Conservation (phyloP, 1,139 yeast genomes). For the Zhuliangozyma parablackwelliae region DNA sequence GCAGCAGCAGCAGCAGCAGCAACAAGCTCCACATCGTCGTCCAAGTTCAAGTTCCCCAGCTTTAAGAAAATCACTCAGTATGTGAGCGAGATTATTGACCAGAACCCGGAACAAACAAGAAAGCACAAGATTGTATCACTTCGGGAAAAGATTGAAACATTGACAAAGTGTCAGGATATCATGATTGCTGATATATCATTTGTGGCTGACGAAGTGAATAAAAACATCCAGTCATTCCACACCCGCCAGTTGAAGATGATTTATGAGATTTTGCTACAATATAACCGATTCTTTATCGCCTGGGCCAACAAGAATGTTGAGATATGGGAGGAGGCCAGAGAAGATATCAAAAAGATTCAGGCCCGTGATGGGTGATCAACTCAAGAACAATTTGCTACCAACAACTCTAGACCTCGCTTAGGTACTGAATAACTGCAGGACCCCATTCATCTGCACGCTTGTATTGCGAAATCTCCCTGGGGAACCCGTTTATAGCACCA, state of each 20-base stretch:
- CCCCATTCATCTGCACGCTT: constrained; percentile 40
- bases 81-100: constrained; percentile 65
- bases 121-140: constrained; percentile 52
- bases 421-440: constrained; percentile 30
- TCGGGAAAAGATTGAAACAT: constrained; percentile 46
- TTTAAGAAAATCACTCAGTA: constrained; percentile 55
- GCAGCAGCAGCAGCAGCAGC: constrained; percentile 1
- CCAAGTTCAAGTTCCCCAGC: constrained; percentile 23
- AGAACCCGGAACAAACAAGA: constrained; percentile 63
- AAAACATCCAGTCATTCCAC: constrained; percentile 50
- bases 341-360: constrained; percentile 29
- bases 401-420: too few species aligned
- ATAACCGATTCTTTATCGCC: constrained; percentile 54
- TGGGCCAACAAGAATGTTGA: constrained; percentile 73
- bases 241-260: constrained; percentile 44
- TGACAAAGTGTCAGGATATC: constrained; percentile 55
- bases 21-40: constrained; percentile 3
- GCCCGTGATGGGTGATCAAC: background rate
- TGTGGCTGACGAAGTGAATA: constrained; percentile 48
- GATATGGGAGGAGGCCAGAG: constrained; percentile 67
- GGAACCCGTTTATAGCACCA: constrained; percentile 39
- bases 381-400: too few species aligned
- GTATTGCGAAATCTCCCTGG: constrained; percentile 34
- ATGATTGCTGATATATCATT: constrained; percentile 53
- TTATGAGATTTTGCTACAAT: constrained; percentile 42